Evolutionary conservation across 2,329 filamentous ascomycete genomes (phyloP), one percentile per base, ranked within the genome.

Genomic region (Neoarthrinium moseri): DNA sequence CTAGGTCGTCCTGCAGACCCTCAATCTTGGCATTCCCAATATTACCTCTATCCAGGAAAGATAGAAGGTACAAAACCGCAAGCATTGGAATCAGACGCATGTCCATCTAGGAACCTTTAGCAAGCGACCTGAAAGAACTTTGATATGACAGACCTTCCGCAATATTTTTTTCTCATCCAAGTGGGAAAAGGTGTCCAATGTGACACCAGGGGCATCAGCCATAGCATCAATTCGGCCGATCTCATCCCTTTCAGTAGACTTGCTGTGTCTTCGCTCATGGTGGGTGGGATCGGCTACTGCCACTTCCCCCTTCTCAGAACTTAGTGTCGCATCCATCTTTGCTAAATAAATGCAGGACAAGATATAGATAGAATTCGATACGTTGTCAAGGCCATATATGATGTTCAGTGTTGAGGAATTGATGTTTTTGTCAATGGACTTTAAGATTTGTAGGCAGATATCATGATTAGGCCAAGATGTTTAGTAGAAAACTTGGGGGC

Each of bases 31-130:
- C 84, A 57, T 87, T 87, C 46, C 75, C 75, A 37, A 78, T 77
- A 54, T 88, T 88, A 7, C 81, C 82, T 17, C 78, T 73, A 59
- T 89, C 85, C 20, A 89, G 73, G 58, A 86, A 89, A 21, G 82
- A 85, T 1, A 89, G 71, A 0, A 89, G 69, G 55, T 88, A 89
- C 1, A 89, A 72, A 21, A 80, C 39, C 8, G 87, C 73, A 76
- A 94, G 58, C 85, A 77, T 75, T 0, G 82, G 82, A 12, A 79
- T 75, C 18, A 80, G 56, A 3, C 70, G 73, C 18, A 73, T 50
- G 43, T 78, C 75, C 69, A 79, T 77, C 73, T 78, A 21, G 3
- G 13, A 5, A 7, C 8, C 10, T 7, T 35, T 8, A 35, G 32
- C 32, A 7, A 11, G 7, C 15, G 10, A 17, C 7, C 7, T 35